Percentiles rank a stretch among this genome's conserved stretches.
phyloP scores from a whole-genome alignment of 768 basidiomycete species.

The Gelatoporia subvermispora region DNA sequence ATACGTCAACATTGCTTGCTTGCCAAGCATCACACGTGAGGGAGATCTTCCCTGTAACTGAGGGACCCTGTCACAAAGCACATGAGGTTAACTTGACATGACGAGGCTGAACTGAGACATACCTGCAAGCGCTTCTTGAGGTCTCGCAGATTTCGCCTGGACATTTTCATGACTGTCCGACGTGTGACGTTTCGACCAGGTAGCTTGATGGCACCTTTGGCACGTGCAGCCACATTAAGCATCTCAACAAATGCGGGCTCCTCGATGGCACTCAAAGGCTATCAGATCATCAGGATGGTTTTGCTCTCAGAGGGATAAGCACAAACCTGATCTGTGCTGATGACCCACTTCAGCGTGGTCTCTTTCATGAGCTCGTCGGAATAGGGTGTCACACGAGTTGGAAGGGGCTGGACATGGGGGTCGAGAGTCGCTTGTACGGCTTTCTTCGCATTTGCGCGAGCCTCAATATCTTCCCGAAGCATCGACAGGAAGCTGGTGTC shows the following conservation, averaged over 20 bases:
- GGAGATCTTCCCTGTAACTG: conserved; percentile 20
- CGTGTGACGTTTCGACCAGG: conserved; percentile 25
- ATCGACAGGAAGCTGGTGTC: conserved; percentile 25
- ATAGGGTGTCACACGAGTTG: conserved; percentile 25
- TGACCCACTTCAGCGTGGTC: conserved; percentile 34
- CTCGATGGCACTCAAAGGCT: conserved; percentile 29
- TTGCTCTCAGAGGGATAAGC: background rate
- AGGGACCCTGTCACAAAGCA: background rate
- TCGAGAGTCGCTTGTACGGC: conserved; percentile 21
- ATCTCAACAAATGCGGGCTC: conserved; percentile 29
- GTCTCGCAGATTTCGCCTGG: conserved; percentile 12
- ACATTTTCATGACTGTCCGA: conserved; percentile 24
- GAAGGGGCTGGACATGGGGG: conserved; percentile 16
- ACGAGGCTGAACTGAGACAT: background rate
- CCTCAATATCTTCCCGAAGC: conserved; percentile 20
- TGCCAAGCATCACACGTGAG: conserved; percentile 39
- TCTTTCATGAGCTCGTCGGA: conserved; percentile 23
- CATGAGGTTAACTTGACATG: too few relatives aligned
- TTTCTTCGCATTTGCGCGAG: conserved; percentile 6
- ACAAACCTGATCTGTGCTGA: conserved; percentile 35
- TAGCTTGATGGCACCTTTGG: conserved; percentile 32
- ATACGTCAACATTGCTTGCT: conserved; percentile 32
- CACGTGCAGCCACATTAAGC: conserved; percentile 33
- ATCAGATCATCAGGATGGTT: background rate
- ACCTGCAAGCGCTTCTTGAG: conserved; percentile 17